Evolutionary conservation across 2,329 filamentous ascomycete genomes (phyloP).

Genomic region (Aspergillus fumigatus): DNA sequence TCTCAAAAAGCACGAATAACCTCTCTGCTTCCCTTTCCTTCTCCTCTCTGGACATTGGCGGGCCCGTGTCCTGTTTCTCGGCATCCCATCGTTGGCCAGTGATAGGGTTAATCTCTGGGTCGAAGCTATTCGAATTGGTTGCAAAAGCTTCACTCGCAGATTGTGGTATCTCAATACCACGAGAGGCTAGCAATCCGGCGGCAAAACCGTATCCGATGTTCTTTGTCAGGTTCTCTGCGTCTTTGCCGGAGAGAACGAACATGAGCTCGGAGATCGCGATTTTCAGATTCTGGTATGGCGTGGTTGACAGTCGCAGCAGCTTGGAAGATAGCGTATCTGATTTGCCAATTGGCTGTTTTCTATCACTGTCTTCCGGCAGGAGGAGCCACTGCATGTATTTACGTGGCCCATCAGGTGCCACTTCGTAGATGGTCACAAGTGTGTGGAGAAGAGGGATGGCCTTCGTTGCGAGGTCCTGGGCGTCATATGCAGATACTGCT

Average conservation of each 20-base stretch:
- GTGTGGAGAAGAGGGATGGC: constrained; percentile 71
- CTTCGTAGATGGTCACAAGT: constrained; percentile 65
- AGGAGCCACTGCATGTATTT: constrained; percentile 61
- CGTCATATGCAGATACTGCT: constrained; percentile 59
- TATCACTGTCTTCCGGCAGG: constrained; percentile 72
- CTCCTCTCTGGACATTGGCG: constrained; percentile 84
- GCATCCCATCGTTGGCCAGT: constrained; percentile 76
- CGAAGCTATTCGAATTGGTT: constrained; percentile 20
- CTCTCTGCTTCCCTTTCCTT: constrained; percentile 88
- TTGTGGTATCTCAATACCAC: constrained; percentile 72
- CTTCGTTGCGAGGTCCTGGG: constrained; percentile 66
- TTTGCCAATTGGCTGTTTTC: constrained; percentile 70
- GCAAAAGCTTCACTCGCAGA: constrained; percentile 56
- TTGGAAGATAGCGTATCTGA: constrained; percentile 69
- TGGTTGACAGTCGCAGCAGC: constrained; percentile 72
- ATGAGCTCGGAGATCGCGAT: constrained; percentile 72
- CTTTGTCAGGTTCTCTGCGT: constrained; percentile 73
- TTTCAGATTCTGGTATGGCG: constrained; percentile 67
- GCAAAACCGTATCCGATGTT: constrained; percentile 96
- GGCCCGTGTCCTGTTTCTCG: constrained; percentile 56
- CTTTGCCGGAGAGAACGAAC: constrained; percentile 79
- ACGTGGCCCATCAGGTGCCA: constrained; percentile 61
- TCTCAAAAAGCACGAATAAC: constrained; percentile 85
- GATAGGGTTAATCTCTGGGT: constrained; percentile 65
- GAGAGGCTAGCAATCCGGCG: constrained; percentile 80